phyloP scores from a whole-genome alignment of 108 stramenopile genomes.

The Cyclostephanos tholiformis region DNA sequence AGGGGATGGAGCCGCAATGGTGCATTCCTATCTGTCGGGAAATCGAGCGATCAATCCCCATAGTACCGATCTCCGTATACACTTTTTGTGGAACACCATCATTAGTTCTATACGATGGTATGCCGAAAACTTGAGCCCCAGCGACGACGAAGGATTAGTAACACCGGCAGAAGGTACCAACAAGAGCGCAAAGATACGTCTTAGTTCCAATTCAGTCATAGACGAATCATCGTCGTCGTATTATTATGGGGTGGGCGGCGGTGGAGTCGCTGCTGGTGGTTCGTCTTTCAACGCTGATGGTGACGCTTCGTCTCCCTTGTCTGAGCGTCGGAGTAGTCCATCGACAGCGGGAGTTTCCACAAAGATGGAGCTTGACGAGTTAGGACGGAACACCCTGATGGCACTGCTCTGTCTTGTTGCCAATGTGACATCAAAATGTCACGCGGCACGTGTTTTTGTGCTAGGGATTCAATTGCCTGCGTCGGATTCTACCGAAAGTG shows the following conservation, averaged over 20 bases:
- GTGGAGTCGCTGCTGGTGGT: conserved; percentile 22
- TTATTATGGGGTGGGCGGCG: conserved; percentile 70
- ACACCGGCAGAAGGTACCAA: conserved; percentile 20
- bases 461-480: conserved; percentile 54
- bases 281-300: neutral
- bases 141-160: conserved; percentile 13
- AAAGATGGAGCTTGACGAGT: conserved; percentile 64
- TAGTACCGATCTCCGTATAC: conserved; percentile 30
- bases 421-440: conserved; percentile 58
- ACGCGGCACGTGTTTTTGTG: conserved; percentile 54
- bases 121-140: conserved; percentile 64
- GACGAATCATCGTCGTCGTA: conserved; percentile 57
- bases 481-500: conserved; percentile 13
- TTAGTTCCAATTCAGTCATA: conserved; percentile 47
- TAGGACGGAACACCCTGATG: conserved; percentile 43
- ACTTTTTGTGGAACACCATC: conserved; percentile 51
- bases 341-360: conserved; percentile 38
- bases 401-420: conserved; percentile 60
- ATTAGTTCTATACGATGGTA: conserved; percentile 63
- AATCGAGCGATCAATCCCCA: conserved; percentile 36
- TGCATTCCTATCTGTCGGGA: conserved; percentile 55
- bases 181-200: conserved; percentile 25
- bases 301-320: conserved; percentile 29
- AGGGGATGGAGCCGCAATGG: conserved; percentile 55
- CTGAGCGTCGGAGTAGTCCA: conserved; percentile 17